Evolutionary conservation across 768 basidiomycete species (phyloP).

Genomic region (Mycena galopus): DNA sequence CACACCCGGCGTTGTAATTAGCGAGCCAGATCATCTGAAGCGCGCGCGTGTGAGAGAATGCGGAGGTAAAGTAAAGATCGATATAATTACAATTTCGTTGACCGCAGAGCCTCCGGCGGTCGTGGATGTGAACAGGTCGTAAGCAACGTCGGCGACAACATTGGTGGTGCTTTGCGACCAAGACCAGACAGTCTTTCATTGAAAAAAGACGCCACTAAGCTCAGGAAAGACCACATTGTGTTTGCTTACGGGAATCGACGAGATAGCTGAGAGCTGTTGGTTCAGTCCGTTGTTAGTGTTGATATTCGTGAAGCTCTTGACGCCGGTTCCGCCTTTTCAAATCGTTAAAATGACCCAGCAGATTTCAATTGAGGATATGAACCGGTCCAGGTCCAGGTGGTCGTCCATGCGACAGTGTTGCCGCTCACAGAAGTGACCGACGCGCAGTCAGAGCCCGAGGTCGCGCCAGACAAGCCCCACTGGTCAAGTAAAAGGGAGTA

Average conservation of each 20-base stretch:
- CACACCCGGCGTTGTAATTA: constrained; percentile 60
- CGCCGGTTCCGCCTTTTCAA: constrained; percentile 55
- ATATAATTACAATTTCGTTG: too few relatives aligned
- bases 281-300: constrained; percentile 65
- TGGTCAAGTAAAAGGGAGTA: constrained; percentile 68
- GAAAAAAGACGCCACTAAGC: not conserved
- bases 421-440: constrained; percentile 57
- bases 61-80: too few relatives aligned
- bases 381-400: constrained; percentile 63
- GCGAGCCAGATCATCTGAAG: constrained; percentile 84
- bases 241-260: constrained; percentile 64
- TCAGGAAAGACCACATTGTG: not conserved
- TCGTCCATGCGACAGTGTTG: constrained; percentile 62
- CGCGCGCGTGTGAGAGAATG: too few relatives aligned
- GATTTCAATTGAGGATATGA: not conserved
- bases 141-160: constrained; percentile 69
- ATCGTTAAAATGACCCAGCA: not conserved
- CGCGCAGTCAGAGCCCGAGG: constrained; percentile 66
- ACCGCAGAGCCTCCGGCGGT: constrained; percentile 60
- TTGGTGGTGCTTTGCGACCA: constrained; percentile 64
- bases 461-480: constrained; percentile 56
- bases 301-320: constrained; percentile 76
- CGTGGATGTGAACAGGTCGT: constrained; percentile 72
- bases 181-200: constrained; percentile 62
- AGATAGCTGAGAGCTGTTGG: constrained; percentile 66